Base-by-base conservation (phyloP, 2,329 filamentous ascomycete species). In the Xylaria sp. region DNA sequence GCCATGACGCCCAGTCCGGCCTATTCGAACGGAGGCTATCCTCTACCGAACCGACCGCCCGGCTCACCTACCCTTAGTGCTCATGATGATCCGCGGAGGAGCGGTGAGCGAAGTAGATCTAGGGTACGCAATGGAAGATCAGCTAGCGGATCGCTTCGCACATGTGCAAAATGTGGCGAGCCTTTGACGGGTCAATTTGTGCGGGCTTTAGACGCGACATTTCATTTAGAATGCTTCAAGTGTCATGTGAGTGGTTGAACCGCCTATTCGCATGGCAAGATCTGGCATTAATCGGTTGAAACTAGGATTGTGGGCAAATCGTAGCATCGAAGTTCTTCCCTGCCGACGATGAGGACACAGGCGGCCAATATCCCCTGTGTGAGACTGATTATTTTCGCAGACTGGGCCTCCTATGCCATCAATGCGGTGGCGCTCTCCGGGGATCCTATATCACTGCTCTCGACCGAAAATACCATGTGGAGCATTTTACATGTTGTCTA, bases 301-400 rank as follows among this genome's bases (percentile, higher is more conserved):
- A 64, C 54, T 79, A 98, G 95, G 96, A 99, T 80, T 99, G 96
- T 78, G 93, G 93, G 74, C 92, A 97, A 80, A 97, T 98, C 69
- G 96, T 99, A 44, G 96, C 96, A 49, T 97, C 95, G 61, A 99
- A 99, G 77, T 99, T 99, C 87, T 99, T 99, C 81, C 96, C 96
- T 1, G 93, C 97, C 7, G 94, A 97, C 73, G 93, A 97, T 74
- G 93, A 97, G 75, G 89, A 94, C 74, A 93, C 93, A 48, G 88
- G 89, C 65, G 90, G 87, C 23, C 96, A 97, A 80, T 98, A 97
- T 79, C 96, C 96, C 9, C 88, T 99, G 4, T 99, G 96, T 84
- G 96, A 99, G 82, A 98, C 92, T 28, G 96, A 99, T 81, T 99
- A 99, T 81, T 99, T 99, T 81, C 89, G 94, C 75, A 89, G 96